phyloP scores from a whole-genome alignment of 73 alveolate species.

The Symbiodinium pilosum region DNA sequence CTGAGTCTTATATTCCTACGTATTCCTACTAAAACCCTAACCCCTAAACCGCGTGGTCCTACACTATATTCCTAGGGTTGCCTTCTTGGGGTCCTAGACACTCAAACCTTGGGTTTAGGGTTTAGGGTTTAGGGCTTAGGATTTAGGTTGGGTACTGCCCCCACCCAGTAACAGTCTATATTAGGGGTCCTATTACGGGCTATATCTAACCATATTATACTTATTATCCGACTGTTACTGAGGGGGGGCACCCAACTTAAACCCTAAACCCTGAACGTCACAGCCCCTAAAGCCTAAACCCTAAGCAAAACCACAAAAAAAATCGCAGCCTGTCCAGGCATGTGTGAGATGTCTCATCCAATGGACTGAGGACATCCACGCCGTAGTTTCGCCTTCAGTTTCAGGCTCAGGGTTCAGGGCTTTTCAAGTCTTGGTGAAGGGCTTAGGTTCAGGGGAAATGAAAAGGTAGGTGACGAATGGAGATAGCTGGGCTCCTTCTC shows the following conservation, averaged over 20 bases:
- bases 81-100: no score
- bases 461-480: not conserved
- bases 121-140: no score
- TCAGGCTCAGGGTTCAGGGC: not conserved
- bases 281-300: not conserved
- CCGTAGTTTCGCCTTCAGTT: not conserved
- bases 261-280: not conserved
- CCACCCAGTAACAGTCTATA: not conserved
- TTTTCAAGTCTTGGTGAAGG: not conserved
- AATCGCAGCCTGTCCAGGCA: not conserved
- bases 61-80: no score
- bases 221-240: no score
- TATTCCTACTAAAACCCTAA: no score
- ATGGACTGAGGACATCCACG: not conserved
- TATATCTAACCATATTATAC: not conserved
- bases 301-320: not conserved
- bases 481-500: not conserved
- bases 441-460: not conserved
- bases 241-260: not conserved
- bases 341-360: not conserved
- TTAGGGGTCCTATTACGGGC: not conserved
- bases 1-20: no score
- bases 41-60: no score
- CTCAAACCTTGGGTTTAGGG: no score
- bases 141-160: not conserved